phyloP scores from a whole-genome alignment of 306 rosid genomes.

The Myrica gale region DNA sequence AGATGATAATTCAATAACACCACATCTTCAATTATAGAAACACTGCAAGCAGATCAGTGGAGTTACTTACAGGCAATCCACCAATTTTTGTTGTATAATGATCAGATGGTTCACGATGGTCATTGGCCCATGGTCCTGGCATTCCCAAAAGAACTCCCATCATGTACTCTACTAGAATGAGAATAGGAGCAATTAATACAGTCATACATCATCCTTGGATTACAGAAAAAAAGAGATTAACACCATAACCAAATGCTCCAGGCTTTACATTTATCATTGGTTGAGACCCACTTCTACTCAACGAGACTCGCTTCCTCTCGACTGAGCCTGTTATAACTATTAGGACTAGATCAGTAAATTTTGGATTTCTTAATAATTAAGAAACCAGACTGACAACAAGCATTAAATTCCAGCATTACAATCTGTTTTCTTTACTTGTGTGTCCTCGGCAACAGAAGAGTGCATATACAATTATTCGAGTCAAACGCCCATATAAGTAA shows the following conservation, averaged over 20 bases:
- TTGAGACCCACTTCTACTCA: too few relatives aligned
- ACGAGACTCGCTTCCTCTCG: not conserved
- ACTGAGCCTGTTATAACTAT: not conserved
- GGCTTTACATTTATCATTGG: too few relatives aligned
- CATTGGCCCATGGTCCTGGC: slow-evolving; percentile 82
- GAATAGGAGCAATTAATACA: not conserved
- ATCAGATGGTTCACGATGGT: slow-evolving; percentile 58
- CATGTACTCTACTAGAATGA: slow-evolving; percentile 7
- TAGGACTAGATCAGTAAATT: not conserved
- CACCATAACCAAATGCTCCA: too few relatives aligned
- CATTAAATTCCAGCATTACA: not conserved
- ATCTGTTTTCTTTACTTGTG: not conserved
- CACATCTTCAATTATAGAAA: not conserved
- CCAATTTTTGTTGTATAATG: slow-evolving; percentile 73
- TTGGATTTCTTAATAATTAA: not conserved
- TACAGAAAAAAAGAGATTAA: not conserved
- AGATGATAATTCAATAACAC: not conserved
- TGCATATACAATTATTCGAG: not conserved
- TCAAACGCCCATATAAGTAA: not conserved
- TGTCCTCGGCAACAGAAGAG: not conserved
- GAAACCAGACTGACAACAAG: not conserved
- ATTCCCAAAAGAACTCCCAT: slow-evolving; percentile 64
- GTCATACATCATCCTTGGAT: not conserved
- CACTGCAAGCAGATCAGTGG: not conserved
- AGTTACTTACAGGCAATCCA: slow-evolving; percentile 73